Percentiles rank a stretch among this genome's conserved stretches.
phyloP scores from a whole-genome alignment of 2,329 filamentous ascomycete genomes.

The Ascosphaera apis region DNA sequence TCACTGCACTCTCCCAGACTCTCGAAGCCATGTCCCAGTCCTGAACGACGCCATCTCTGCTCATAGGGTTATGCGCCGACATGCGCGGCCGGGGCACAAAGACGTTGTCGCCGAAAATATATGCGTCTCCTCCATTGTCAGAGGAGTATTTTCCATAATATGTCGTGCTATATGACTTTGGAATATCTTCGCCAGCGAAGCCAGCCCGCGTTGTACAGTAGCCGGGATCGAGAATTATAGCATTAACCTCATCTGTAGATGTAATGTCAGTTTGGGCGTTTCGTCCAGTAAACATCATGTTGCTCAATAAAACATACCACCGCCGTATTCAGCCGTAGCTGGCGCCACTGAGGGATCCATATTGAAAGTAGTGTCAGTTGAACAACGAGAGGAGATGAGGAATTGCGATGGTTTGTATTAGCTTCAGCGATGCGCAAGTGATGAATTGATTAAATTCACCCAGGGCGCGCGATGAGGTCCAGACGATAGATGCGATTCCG shows the following conservation, averaged over 20 bases:
- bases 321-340: slow-evolving; percentile 25
- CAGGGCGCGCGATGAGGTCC: too few species aligned
- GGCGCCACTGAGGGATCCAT: slow-evolving; percentile 24
- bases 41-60: slow-evolving; percentile 68
- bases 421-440: not conserved
- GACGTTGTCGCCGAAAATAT: slow-evolving; percentile 73
- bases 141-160: slow-evolving; percentile 49
- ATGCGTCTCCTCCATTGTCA: slow-evolving; percentile 30
- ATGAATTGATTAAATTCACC: not conserved
- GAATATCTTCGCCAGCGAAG: slow-evolving; percentile 92
- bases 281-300: not conserved
- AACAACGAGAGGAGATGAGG: too few species aligned
- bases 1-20: slow-evolving; percentile 83
- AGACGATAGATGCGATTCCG: not conserved
- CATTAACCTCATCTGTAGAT: slow-evolving; percentile 72
- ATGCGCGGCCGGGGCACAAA: slow-evolving; percentile 54
- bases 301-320: slow-evolving; percentile 17
- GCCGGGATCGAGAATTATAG: slow-evolving; percentile 86
- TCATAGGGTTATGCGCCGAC: slow-evolving; percentile 82
- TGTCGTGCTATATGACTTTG: slow-evolving; percentile 78
- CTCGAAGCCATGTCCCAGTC: slow-evolving; percentile 85
- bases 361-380: not conserved
- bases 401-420: too few species aligned
- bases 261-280: not conserved
- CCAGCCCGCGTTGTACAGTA: slow-evolving; percentile 80